A percentile compares a stretch with the other conserved stretches of the same genome.
Evolutionary conservation across 208 protist species (phyloP).

Genomic region (Leptomonas seymouri): DNA sequence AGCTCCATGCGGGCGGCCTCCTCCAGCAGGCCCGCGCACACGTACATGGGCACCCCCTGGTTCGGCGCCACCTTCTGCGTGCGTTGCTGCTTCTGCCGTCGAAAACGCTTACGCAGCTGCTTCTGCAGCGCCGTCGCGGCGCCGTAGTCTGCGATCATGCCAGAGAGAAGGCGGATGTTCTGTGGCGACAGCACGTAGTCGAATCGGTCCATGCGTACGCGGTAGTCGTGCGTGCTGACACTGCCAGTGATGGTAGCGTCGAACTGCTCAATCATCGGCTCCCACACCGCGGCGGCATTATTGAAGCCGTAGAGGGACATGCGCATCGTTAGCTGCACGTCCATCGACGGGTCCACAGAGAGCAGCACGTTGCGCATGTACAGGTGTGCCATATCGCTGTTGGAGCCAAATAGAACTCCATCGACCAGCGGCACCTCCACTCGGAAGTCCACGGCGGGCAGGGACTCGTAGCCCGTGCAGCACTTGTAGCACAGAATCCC

Average conservation of each 20-base stretch:
- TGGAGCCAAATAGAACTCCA: conserved; percentile 52
- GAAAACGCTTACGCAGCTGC: conserved; percentile 57
- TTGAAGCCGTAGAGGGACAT: conserved; percentile 71
- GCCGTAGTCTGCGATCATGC: conserved; percentile 60
- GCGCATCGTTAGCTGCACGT: conserved; percentile 50
- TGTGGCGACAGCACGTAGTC: conserved; percentile 80
- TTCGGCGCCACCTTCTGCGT: conserved; percentile 31
- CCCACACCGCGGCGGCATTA: conserved; percentile 78
- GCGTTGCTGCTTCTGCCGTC: conserved; percentile 38
- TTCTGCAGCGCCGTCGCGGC: conserved; percentile 53
- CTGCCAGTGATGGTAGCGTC: conserved; percentile 51
- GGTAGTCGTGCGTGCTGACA: conserved; percentile 58
- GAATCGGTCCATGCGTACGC: conserved; percentile 55
- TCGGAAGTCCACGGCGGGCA: conserved; percentile 65
- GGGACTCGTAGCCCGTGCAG: conserved; percentile 65
- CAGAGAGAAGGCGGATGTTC: conserved; percentile 58
- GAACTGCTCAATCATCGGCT: conserved; percentile 82
- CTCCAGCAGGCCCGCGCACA: conserved; percentile 25
- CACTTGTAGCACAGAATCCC: conserved; percentile 81
- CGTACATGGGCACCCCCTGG: conserved; percentile 40
- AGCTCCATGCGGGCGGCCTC: conserved; percentile 25
- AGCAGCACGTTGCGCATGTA: conserved; percentile 45
- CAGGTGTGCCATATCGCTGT: conserved; percentile 62
- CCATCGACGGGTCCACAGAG: conserved; percentile 53
- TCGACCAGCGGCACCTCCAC: conserved; percentile 75